These are phyloP conservation scores for Paraleonurus japonicus DNA, from an alignment of 257 asterid genomes.

Conservation along the genomic window DNA sequence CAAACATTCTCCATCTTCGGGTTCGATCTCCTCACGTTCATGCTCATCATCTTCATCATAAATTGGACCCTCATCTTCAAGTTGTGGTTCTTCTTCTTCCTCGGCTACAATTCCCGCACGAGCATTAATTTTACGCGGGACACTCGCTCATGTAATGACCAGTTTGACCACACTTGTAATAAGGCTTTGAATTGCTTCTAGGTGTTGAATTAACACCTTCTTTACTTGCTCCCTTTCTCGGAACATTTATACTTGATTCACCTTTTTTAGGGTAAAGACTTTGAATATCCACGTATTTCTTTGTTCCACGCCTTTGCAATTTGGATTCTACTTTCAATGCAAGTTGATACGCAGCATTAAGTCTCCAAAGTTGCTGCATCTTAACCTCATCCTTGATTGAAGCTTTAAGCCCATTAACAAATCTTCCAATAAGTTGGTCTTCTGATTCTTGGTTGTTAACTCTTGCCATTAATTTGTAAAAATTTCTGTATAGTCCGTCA, in stretches of 20 bases:
- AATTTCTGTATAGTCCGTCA: too few species aligned
- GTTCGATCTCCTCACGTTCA: not conserved
- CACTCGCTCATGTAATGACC: constrained; percentile 14
- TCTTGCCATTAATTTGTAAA: too few species aligned
- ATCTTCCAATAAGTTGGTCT: not conserved
- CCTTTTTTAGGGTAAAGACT: too few species aligned
- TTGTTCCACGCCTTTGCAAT: not conserved
- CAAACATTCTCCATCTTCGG: constrained; percentile 5
- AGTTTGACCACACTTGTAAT: not conserved
- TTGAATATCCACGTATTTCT: not conserved
- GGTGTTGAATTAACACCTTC: not conserved
- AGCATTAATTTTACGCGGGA: not conserved
- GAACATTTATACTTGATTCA: too few species aligned
- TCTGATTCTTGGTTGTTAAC: too few species aligned
- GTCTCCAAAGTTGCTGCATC: not conserved
- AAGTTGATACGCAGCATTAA: not conserved
- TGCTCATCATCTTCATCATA: constrained; percentile 3
- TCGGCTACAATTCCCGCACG: not conserved
- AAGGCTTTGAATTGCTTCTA: not conserved
- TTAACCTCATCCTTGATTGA: constrained; percentile 4
- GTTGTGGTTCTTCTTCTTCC: not conserved
- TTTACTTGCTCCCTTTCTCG: too few species aligned
- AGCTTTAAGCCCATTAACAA: not conserved
- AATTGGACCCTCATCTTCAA: not conserved
- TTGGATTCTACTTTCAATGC: not conserved